phyloP scores from a whole-genome alignment of 129 eudicot genomes.

The Logfia minima region DNA sequence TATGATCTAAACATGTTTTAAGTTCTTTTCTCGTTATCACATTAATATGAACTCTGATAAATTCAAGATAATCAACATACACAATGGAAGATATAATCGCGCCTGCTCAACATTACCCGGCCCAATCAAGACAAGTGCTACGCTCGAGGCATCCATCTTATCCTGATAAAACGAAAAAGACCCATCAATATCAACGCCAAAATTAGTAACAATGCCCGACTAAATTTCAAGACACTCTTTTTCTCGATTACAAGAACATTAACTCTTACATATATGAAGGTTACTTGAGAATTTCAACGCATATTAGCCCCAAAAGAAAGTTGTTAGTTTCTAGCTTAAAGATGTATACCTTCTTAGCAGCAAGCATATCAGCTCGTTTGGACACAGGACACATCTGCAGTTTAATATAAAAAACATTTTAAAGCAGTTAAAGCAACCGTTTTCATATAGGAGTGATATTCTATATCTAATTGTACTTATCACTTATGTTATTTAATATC shows the following conservation, averaged over 20 bases:
- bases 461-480: background rate
- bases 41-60: background rate
- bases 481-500: too few species aligned
- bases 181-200: conserved; percentile 9
- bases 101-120: conserved; percentile 98
- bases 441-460: too few species aligned
- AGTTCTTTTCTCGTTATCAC: background rate
- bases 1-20: conserved; percentile 6
- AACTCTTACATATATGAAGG: background rate
- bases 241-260: background rate
- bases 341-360: conserved; percentile 67
- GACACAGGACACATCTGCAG: too few species aligned
- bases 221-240: background rate
- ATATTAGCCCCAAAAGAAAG: background rate
- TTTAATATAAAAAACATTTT: too few species aligned
- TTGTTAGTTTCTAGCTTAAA: background rate
- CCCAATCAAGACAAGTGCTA: conserved; percentile 88
- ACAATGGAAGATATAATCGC: background rate
- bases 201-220: background rate
- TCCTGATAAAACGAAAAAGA: conserved; percentile 52
- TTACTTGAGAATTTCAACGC: background rate
- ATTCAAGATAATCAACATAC: conserved; percentile 15
- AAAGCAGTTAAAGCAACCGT: too few species aligned
- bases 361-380: conserved; percentile 88
- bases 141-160: conserved; percentile 89